phyloP scores from a whole-genome alignment of 164 flowering plant species.

The Annona squamosa region DNA sequence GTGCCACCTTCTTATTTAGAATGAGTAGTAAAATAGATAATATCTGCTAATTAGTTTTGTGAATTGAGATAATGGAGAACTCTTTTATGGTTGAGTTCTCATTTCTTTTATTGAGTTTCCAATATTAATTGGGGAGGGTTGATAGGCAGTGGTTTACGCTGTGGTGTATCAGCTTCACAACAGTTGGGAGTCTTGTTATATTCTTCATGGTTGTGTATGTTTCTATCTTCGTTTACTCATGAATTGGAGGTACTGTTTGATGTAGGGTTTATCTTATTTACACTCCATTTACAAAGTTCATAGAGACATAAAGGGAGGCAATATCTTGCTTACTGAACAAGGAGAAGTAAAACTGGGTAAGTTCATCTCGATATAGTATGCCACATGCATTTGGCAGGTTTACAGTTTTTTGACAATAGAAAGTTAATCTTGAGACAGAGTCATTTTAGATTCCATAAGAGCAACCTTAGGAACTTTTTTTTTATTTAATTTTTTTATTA shows the following conservation, averaged over 20 bases:
- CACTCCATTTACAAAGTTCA: constrained; percentile 99
- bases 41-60: too few relatives aligned
- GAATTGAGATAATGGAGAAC: too few relatives aligned
- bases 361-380: constrained; percentile 13
- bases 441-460: not conserved
- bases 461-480: too few relatives aligned
- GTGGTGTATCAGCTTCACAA: too few relatives aligned
- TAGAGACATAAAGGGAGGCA: constrained; percentile 98
- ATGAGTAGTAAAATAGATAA: too few relatives aligned
- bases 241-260: constrained; percentile 11
- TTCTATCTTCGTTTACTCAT: not conserved
- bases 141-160: too few relatives aligned
- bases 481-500: too few relatives aligned
- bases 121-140: too few relatives aligned
- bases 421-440: not conserved
- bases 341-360: constrained; percentile 98
- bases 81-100: too few relatives aligned
- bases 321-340: constrained; percentile 94
- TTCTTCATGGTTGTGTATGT: too few relatives aligned
- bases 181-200: too few relatives aligned
- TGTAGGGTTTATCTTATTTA: constrained; percentile 91
- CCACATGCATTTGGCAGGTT: not conserved
- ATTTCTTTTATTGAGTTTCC: too few relatives aligned
- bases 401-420: not conserved
- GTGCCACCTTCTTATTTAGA: constrained; percentile 24